phyloP scores from a whole-genome alignment of 139 green algal genomes.

The Monoraphidium neglectum region DNA sequence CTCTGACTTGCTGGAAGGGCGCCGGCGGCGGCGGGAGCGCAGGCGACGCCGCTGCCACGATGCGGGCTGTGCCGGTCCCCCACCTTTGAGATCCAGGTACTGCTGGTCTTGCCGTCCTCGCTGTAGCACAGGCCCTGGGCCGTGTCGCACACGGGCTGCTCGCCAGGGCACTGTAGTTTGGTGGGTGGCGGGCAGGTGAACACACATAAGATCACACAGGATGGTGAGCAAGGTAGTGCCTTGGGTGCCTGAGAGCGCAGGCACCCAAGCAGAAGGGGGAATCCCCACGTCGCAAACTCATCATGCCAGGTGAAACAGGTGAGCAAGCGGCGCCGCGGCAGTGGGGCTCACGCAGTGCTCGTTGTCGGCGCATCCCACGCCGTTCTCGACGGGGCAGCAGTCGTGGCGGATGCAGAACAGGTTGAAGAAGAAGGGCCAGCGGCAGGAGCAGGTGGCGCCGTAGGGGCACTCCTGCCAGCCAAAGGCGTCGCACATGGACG shows the following conservation, averaged over 20 bases:
- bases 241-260: no score
- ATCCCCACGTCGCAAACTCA: no score
- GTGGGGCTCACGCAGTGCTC: conserved; percentile 74
- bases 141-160: conserved; percentile 89
- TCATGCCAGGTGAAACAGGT: no score
- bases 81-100: conserved; percentile 24
- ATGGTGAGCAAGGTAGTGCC: no score
- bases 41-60: not conserved
- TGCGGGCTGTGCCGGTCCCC: no score
- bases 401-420: conserved; percentile 52
- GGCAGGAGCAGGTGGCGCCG: conserved; percentile 22
- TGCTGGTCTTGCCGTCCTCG: conserved; percentile 24
- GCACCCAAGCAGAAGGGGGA: no score
- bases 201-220: no score
- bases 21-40: no score
- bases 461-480: conserved; percentile 30
- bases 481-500: conserved; percentile 30
- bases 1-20: not conserved
- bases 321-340: no score
- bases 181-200: no score
- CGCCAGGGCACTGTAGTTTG: conserved; percentile 64
- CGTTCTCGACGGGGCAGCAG: conserved; percentile 90
- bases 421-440: conserved; percentile 37
- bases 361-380: conserved; percentile 94
- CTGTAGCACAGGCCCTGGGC: conserved; percentile 63